phyloP scores from a whole-genome alignment of 2,329 filamentous ascomycete species.

The Phoma sp. region DNA sequence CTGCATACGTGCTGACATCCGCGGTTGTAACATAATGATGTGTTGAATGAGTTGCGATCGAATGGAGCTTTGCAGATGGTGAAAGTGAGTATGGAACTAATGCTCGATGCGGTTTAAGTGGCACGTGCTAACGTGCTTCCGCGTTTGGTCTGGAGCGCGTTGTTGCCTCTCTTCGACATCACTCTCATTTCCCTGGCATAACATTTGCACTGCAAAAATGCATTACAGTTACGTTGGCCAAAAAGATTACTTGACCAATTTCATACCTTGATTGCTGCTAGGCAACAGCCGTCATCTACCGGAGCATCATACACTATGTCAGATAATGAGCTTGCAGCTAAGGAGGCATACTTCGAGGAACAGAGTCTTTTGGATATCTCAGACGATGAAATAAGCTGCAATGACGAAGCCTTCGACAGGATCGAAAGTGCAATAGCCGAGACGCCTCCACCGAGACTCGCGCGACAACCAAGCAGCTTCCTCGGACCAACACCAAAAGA shows the following conservation, averaged over 20 bases:
- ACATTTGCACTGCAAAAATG: too few relatives aligned
- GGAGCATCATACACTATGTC: constrained; percentile 24
- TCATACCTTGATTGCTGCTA: constrained; percentile 1
- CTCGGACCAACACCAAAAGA: constrained; percentile 42
- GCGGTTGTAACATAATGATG: constrained; percentile 41
- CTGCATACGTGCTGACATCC: constrained; percentile 30
- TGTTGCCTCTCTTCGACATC: constrained; percentile 25
- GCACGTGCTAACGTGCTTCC: constrained; percentile 28
- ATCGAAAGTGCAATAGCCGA: constrained; percentile 33
- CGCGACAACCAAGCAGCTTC: constrained; percentile 34
- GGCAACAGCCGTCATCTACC: not conserved
- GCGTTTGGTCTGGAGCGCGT: constrained; percentile 19
- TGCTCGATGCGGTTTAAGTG: constrained; percentile 16
- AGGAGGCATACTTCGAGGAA: constrained; percentile 38
- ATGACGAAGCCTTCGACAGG: constrained; percentile 24
- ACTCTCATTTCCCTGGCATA: too few relatives aligned
- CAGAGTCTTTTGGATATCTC: constrained; percentile 38
- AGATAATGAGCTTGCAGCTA: constrained; percentile 30
- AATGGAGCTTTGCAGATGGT: constrained; percentile 18
- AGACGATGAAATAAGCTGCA: constrained; percentile 34
- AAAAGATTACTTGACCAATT: not conserved
- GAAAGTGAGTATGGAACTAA: constrained; percentile 23
- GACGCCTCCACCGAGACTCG: constrained; percentile 21
- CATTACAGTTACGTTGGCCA: too few relatives aligned
- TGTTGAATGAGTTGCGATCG: constrained; percentile 5